A percentile compares a stretch with the other conserved stretches of the same genome.
phyloP scores from a whole-genome alignment of 768 basidiomycete genomes.

The Naganishia vaughanmartiniae region DNA sequence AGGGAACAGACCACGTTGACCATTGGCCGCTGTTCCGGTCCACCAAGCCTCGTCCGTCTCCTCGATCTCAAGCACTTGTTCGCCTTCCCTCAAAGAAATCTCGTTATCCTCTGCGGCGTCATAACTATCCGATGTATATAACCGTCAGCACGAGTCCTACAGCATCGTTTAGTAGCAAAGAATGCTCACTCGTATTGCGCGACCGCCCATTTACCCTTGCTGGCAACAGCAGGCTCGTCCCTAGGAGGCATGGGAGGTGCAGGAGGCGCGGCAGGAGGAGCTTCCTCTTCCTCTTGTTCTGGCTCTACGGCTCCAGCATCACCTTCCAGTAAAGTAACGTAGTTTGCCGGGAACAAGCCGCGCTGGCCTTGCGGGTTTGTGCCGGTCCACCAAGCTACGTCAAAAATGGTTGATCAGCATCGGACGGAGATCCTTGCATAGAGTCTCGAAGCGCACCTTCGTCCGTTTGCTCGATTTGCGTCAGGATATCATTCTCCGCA shows the following conservation, averaged over 20 bases:
- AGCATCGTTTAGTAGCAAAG: slow-evolving; percentile 58
- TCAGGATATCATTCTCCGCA: slow-evolving; percentile 74
- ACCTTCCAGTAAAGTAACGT: slow-evolving; percentile 70
- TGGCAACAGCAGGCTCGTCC: slow-evolving; percentile 49
- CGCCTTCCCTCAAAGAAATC: slow-evolving; percentile 77
- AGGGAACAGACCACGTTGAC: slow-evolving; percentile 50
- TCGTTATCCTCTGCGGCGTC: slow-evolving; percentile 91
- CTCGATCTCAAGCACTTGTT: slow-evolving; percentile 73
- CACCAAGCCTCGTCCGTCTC: slow-evolving; percentile 53
- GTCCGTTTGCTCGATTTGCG: slow-evolving; percentile 76
- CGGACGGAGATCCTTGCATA: not conserved
- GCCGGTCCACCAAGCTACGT: slow-evolving; percentile 79
- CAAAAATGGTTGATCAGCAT: no score
- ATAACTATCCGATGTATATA: slow-evolving; percentile 59
- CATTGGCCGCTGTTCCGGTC: slow-evolving; percentile 38
- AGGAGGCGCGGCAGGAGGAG: slow-evolving; percentile 53
- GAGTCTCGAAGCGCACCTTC: slow-evolving; percentile 56
- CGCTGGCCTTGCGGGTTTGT: slow-evolving; percentile 65
- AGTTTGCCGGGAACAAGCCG: slow-evolving; percentile 90
- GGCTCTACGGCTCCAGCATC: slow-evolving; percentile 45
- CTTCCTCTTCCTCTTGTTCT: slow-evolving; percentile 47
- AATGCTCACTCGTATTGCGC: slow-evolving; percentile 60
- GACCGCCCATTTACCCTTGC: slow-evolving; percentile 49
- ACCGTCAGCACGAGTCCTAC: no score
- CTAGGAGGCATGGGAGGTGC: slow-evolving; percentile 51